These are phyloP conservation scores for Angomonas ambiguus DNA, from an alignment of 208 protist species.

Conservation along the genomic window DNA sequence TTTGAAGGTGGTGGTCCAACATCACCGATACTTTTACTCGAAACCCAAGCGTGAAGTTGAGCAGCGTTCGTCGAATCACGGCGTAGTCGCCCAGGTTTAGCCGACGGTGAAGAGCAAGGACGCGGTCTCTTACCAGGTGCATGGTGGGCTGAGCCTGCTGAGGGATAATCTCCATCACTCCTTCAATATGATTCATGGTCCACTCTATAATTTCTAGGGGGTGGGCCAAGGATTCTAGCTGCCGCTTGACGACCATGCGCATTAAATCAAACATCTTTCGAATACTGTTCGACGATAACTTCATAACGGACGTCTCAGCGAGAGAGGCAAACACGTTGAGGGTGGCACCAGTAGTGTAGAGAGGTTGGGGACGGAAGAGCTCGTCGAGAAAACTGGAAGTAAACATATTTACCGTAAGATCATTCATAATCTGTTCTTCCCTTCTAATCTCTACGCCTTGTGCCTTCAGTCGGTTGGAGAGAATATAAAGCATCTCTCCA, in stretches of 20 bases:
- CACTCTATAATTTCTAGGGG: constrained; percentile 82
- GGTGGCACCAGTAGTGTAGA: constrained; percentile 57
- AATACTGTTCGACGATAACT: constrained; percentile 77
- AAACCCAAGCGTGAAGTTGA: constrained; percentile 66
- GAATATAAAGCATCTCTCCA: constrained; percentile 92
- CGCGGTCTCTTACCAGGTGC: constrained; percentile 12
- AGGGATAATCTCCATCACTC: constrained; percentile 34
- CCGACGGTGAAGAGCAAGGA: constrained; percentile 20
- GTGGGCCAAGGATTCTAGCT: constrained; percentile 66
- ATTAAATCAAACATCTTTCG: constrained; percentile 93
- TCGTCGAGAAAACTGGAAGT: constrained; percentile 70
- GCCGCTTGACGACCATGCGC: constrained; percentile 91
- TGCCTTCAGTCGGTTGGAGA: constrained; percentile 80
- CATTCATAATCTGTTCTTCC: constrained; percentile 44
- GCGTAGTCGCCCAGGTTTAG: constrained; percentile 51
- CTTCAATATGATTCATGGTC: constrained; percentile 87
- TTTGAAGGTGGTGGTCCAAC: constrained; percentile 70
- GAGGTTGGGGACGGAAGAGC: constrained; percentile 76
- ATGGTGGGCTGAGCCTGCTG: constrained; percentile 15
- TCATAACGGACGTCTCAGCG: constrained; percentile 83
- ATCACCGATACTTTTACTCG: constrained; percentile 85
- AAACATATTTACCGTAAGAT: constrained; percentile 78
- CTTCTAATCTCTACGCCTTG: constrained; percentile 69
- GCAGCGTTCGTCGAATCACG: constrained; percentile 49
- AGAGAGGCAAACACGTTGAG: constrained; percentile 79